A percentile compares a stretch with the other conserved stretches of the same genome.
Conservation (phyloP, 1,284 basidiomycete genomes). For the Rhizopogon parksii region DNA sequence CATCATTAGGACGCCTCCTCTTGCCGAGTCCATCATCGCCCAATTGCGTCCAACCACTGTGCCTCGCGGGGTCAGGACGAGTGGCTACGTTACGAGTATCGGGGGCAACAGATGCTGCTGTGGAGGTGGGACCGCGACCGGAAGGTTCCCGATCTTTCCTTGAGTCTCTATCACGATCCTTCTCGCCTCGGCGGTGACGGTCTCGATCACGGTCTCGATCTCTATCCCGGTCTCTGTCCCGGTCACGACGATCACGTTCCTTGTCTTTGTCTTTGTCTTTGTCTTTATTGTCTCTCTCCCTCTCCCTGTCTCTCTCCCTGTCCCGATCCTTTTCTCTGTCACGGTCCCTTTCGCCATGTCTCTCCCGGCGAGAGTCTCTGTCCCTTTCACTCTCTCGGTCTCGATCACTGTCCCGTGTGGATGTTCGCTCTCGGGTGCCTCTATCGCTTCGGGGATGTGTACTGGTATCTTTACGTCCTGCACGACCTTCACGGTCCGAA, state of each 20-base stretch:
- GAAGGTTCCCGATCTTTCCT: conserved; percentile 46
- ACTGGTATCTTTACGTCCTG: conserved; percentile 39
- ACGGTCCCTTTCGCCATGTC: conserved; percentile 36
- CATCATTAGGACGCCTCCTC: conserved; percentile 57
- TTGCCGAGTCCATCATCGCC: conserved; percentile 60
- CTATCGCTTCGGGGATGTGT: conserved; percentile 43
- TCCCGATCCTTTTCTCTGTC: conserved; percentile 40
- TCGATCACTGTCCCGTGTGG: conserved; percentile 26
- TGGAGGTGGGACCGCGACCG: conserved; percentile 28
- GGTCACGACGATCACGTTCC: conserved; percentile 36
- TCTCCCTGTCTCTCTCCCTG: conserved; percentile 33
- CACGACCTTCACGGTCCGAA: conserved; percentile 37
- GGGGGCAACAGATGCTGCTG: conserved; percentile 18
- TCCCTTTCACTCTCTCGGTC: conserved; percentile 44
- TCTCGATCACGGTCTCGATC: conserved; percentile 31
- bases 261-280: conserved; percentile 34
- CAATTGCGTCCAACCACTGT: conserved; percentile 37
- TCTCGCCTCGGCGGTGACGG: conserved; percentile 32
- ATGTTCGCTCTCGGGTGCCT: conserved; percentile 31
- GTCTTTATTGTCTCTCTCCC: conserved; percentile 29
- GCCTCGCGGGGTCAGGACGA: conserved; percentile 52
- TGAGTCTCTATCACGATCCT: conserved; percentile 35
- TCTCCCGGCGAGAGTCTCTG: conserved; percentile 13
- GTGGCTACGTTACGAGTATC: conserved; percentile 51
- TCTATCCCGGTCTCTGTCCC: conserved; percentile 36